Evolutionary conservation across 2,329 filamentous ascomycete genomes (phyloP).

Genomic region (Hymenoscyphus repandus): DNA sequence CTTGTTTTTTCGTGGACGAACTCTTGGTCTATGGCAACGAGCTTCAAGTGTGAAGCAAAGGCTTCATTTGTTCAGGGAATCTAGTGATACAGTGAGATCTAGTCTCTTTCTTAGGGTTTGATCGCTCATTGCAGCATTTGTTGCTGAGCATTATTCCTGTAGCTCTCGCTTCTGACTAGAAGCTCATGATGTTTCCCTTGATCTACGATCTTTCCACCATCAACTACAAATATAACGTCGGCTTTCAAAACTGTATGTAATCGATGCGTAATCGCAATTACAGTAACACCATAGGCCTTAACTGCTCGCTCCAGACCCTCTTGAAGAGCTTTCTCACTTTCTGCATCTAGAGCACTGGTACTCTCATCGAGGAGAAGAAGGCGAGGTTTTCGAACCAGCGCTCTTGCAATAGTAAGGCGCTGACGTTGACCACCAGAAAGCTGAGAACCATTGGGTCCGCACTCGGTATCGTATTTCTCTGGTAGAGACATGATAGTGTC

Average conservation of each 20-base stretch:
- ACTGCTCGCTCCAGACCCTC: conserved; percentile 67
- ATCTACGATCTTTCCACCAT: conserved; percentile 78
- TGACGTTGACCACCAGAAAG: conserved; percentile 90
- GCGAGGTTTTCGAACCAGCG: conserved; percentile 78
- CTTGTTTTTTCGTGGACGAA: too few relatives aligned
- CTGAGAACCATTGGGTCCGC: conserved; percentile 78
- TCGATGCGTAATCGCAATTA: conserved; percentile 70
- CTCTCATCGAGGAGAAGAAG: conserved; percentile 79
- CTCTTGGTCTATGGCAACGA: too few relatives aligned
- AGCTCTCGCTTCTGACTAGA: conserved; percentile 48
- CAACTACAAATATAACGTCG: conserved; percentile 59
- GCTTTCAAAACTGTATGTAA: conserved; percentile 71
- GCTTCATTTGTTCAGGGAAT: too few relatives aligned
- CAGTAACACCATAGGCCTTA: conserved; percentile 46
- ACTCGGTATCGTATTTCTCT: conserved; percentile 68
- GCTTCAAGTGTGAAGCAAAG: too few relatives aligned
- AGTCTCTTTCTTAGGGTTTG: too few relatives aligned
- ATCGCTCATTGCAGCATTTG: neutral
- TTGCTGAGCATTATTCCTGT: neutral
- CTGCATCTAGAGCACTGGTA: conserved; percentile 68
- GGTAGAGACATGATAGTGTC: conserved; percentile 47
- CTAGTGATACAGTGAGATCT: too few relatives aligned
- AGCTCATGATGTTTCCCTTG: conserved; percentile 70
- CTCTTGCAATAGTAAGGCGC: conserved; percentile 81
- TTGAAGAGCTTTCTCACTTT: conserved; percentile 53